phyloP scores from a whole-genome alignment of 1,284 basidiomycete genomes.

The Austroboletus novae-zelandiae region DNA sequence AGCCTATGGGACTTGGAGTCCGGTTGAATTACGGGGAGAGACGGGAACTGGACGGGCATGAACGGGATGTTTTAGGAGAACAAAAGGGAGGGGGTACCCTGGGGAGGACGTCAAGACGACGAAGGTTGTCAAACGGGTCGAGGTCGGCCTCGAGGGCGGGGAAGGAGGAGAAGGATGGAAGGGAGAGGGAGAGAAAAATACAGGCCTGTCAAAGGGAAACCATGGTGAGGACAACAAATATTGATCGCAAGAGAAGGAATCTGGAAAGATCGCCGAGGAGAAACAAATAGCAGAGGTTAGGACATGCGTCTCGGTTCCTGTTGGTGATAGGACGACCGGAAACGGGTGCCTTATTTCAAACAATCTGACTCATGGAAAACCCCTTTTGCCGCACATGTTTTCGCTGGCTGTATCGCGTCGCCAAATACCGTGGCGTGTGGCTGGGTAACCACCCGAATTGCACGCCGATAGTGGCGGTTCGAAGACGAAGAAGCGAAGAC shows the following conservation, averaged over 20 bases:
- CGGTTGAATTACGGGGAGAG: conserved; percentile 25
- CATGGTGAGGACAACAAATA: conserved; percentile 18
- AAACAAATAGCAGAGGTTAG: background rate
- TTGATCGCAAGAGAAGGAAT: conserved; percentile 2
- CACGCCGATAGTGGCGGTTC: conserved; percentile 3
- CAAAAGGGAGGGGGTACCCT: conserved; percentile 30
- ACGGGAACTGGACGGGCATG: conserved; percentile 11
- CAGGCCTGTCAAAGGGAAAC: conserved; percentile 43
- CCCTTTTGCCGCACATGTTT: conserved; percentile 2
- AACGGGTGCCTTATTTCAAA: conserved; percentile 24
- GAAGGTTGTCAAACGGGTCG: conserved; percentile 53
- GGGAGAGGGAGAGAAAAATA: conserved; percentile 48
- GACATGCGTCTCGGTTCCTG: conserved; percentile 5
- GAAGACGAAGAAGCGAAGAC: conserved; percentile 20
- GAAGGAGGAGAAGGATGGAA: conserved; percentile 44
- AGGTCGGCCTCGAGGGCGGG: conserved; percentile 61
- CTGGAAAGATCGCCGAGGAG: conserved; percentile 19
- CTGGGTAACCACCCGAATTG: conserved; percentile 6
- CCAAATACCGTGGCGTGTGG: conserved; percentile 8
- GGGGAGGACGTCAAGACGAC: conserved; percentile 41
- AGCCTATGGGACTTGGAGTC: conserved; percentile 26
- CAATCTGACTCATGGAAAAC: conserved; percentile 14
- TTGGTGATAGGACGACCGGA: conserved; percentile 6
- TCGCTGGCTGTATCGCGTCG: conserved; percentile 2
- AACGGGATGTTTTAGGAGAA: background rate